Percentiles rank a stretch among this genome's conserved stretches.
Evolutionary conservation across 1,284 basidiomycete genomes (phyloP).

Genomic region (Termitomyces sp.): DNA sequence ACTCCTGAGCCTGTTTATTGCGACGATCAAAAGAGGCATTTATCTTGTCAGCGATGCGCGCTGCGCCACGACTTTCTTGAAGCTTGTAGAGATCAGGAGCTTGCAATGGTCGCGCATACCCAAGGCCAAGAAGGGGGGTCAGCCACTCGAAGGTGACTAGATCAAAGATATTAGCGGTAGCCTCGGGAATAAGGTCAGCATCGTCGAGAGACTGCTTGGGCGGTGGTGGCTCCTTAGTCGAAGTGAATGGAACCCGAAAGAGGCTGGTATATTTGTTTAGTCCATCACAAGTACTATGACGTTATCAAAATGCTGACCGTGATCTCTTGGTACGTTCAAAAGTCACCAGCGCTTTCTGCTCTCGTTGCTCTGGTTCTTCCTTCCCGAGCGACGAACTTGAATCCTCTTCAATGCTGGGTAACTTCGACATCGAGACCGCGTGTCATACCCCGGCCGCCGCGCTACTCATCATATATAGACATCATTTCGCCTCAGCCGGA

Average conservation of each 20-base stretch:
- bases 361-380: neutral
- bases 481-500: neutral
- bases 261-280: constrained; percentile 23
- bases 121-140: constrained; percentile 61
- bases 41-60: constrained; percentile 60
- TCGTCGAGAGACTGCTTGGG: constrained; percentile 42
- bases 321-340: constrained; percentile 15
- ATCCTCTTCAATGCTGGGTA: neutral
- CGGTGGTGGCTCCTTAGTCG: constrained; percentile 33
- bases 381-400: constrained; percentile 6
- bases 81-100: constrained; percentile 83
- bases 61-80: constrained; percentile 55
- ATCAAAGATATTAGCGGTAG: constrained; percentile 37
- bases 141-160: constrained; percentile 65
- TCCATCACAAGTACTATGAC: neutral
- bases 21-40: constrained; percentile 62
- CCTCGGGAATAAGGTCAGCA: constrained; percentile 43
- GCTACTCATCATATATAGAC: neutral
- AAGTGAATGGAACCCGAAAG: constrained; percentile 34
- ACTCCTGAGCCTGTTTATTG: constrained; percentile 54
- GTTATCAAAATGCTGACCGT: constrained; percentile 12
- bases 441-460: neutral
- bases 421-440: constrained; percentile 5
- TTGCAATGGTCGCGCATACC: constrained; percentile 77
- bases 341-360: neutral